Conservation (phyloP, 2,329 filamentous ascomycete genomes). For the Aspergillus jensenii region DNA sequence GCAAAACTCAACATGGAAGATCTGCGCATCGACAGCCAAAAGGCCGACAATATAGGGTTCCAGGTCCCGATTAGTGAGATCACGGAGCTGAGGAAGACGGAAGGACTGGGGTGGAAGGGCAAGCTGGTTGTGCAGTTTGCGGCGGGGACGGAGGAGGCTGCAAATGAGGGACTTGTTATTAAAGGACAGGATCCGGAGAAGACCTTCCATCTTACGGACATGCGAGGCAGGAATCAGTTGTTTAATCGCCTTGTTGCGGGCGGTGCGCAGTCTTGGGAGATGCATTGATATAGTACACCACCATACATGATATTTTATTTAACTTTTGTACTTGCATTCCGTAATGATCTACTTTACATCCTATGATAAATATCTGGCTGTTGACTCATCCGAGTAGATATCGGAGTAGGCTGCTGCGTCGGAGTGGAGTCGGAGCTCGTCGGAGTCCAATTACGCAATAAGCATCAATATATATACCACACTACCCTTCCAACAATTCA, state of each 20-base stretch:
- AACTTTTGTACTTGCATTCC: too few relatives aligned
- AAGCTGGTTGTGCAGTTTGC: constrained; percentile 81
- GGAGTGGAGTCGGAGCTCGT: not conserved
- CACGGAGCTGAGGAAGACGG: constrained; percentile 72
- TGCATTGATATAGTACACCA: not conserved
- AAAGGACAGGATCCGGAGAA: constrained; percentile 54
- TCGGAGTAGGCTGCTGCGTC: too few relatives aligned
- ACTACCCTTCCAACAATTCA: not conserved
- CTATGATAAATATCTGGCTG: too few relatives aligned
- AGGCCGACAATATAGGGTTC: constrained; percentile 62
- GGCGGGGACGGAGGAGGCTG: constrained; percentile 52
- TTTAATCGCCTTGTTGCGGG: constrained; percentile 78
- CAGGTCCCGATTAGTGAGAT: constrained; percentile 71
- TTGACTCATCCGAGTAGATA: too few relatives aligned
- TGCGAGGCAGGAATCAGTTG: constrained; percentile 71
- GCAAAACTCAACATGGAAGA: constrained; percentile 15
- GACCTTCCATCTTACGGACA: constrained; percentile 65
- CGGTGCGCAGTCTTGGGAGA: constrained; percentile 73
- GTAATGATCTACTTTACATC: too few relatives aligned
- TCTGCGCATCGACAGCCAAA: constrained; percentile 50
- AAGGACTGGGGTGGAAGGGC: constrained; percentile 80
- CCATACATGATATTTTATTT: too few relatives aligned
- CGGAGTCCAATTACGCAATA: not conserved
- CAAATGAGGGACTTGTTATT: constrained; percentile 67
- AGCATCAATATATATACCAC: not conserved